Evolutionary conservation across 768 basidiomycete genomes (phyloP).

Genomic region (Lepiota brunneoincarnata): DNA sequence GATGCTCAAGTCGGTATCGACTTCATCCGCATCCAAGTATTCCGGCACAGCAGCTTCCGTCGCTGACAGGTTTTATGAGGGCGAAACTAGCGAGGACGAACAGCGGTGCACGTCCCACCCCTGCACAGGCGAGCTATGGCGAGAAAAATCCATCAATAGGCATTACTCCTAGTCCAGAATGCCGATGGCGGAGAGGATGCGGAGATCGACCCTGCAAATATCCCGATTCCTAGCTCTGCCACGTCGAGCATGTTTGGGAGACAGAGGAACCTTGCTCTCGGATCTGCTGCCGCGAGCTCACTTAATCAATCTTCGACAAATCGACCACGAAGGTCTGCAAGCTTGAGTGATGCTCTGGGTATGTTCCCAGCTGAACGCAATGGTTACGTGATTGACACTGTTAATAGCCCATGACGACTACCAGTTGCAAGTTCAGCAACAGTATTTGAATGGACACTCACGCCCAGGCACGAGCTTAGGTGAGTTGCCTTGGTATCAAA

Average conservation of each 20-base stretch:
- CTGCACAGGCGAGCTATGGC: slow-evolving; percentile 10
- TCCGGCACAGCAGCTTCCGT: slow-evolving; percentile 16
- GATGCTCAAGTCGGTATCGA: slow-evolving; percentile 39
- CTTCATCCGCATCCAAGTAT: slow-evolving; percentile 26
- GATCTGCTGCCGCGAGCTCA: slow-evolving; percentile 21
- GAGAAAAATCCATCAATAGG: slow-evolving; percentile 21
- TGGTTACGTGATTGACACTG: slow-evolving; percentile 1
- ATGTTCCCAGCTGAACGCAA: slow-evolving; percentile 16
- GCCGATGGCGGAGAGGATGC: slow-evolving; percentile 27
- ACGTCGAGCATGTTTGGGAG: slow-evolving; percentile 20
- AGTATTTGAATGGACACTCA: slow-evolving; percentile 27
- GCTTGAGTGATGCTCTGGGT: slow-evolving; percentile 66
- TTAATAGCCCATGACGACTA: slow-evolving; percentile 34
- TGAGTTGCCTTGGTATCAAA: slow-evolving; percentile 13
- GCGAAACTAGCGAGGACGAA: slow-evolving; percentile 36
- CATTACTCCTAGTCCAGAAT: slow-evolving; percentile 23
- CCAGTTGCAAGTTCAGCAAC: slow-evolving; percentile 36
- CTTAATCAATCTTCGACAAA: slow-evolving; percentile 40
- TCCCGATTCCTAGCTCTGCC: slow-evolving; percentile 21
- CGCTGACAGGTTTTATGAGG: slow-evolving; percentile 50
- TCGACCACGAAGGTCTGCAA: slow-evolving; percentile 75
- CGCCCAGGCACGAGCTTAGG: slow-evolving; percentile 36
- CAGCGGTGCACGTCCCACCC: slow-evolving; percentile 16
- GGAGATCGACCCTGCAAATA: slow-evolving; percentile 24
- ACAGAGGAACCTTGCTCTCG: slow-evolving; percentile 19